phyloP scores from a whole-genome alignment of 495 filamentous ascomycete genomes.

The Hypoxylon lenormandii region DNA sequence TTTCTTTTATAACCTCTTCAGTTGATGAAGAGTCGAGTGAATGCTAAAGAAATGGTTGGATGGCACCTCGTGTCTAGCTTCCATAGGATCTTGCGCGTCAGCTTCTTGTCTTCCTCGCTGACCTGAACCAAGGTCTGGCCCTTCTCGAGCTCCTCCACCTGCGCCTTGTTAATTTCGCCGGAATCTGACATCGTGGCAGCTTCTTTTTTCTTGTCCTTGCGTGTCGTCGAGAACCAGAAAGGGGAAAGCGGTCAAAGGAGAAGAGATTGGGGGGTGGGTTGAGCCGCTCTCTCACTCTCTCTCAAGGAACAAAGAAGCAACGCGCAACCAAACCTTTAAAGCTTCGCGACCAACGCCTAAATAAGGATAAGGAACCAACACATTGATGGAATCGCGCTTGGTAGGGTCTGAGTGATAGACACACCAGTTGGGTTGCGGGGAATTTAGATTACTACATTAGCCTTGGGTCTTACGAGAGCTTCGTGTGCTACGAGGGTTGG shows the following conservation, averaged over 20 bases:
- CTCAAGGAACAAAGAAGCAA: slow-evolving; percentile 8
- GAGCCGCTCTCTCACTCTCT: slow-evolving; percentile 16
- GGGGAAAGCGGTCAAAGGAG: slow-evolving; percentile 19
- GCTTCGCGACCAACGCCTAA: slow-evolving; percentile 30
- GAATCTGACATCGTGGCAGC: slow-evolving; percentile 34
- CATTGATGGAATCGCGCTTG: not conserved
- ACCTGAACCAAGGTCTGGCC: slow-evolving; percentile 25
- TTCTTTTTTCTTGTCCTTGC: slow-evolving; percentile 12
- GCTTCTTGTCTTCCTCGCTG: slow-evolving; percentile 34
- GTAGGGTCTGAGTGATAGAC: not conserved
- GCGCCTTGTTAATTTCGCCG: slow-evolving; percentile 36
- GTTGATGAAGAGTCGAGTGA: not conserved
- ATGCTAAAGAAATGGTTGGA: slow-evolving; percentile 17
- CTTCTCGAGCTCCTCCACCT: slow-evolving; percentile 45
- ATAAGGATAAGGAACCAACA: slow-evolving; percentile 20
- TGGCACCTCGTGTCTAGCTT: slow-evolving; percentile 67
- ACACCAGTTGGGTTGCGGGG: slow-evolving; percentile 35
- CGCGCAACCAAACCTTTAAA: slow-evolving; percentile 25
- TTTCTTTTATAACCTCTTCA: not conserved
- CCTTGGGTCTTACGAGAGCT: not conserved
- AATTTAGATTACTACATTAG: slow-evolving; percentile 45
- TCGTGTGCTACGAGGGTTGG: slow-evolving; percentile 9
- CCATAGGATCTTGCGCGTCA: slow-evolving; percentile 61
- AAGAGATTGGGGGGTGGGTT: slow-evolving; percentile 18
- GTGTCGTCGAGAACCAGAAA: slow-evolving; percentile 6